These are phyloP conservation scores for Diversispora epigaea DNA, from an alignment of 192 early-diverging fungal species.

Conservation along the genomic window DNA sequence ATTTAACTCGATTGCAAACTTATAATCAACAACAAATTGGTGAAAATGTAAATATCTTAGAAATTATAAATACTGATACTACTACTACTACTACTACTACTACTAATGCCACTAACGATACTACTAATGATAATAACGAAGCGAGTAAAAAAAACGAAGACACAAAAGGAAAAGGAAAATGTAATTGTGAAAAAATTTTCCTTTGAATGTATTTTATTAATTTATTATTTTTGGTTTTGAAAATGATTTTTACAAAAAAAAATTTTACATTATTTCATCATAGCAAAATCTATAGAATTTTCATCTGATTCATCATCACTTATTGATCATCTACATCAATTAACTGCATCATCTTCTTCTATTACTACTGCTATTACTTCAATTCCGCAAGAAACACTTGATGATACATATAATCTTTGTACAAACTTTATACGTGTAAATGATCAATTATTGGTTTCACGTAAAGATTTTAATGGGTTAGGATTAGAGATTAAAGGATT, in stretches of 20 bases:
- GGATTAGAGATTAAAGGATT: background rate
- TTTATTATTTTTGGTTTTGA: no score
- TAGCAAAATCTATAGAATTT: background rate
- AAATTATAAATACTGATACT: constrained; percentile 4
- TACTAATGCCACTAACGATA: no score
- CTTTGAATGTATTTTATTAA: no score
- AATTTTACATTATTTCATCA: background rate
- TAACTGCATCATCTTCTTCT: background rate
- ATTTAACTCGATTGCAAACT: constrained; percentile 12
- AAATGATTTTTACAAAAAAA: background rate
- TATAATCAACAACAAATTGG: constrained; percentile 4
- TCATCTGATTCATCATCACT: background rate
- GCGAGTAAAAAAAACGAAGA: no score
- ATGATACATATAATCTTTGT: background rate
- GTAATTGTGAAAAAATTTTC: no score
- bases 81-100: background rate
- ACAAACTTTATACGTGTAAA: constrained; percentile 11
- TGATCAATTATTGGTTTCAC: background rate
- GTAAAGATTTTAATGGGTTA: constrained; percentile 5
- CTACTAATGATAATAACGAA: no score
- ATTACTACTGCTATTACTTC: background rate
- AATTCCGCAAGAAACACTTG: background rate
- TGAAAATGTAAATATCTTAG: constrained; percentile 4
- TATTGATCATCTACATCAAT: background rate
- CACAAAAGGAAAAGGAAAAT: no score